Conservation (phyloP, 2,329 filamentous ascomycete genomes). For the Colletotrichum orchidophilum region DNA sequence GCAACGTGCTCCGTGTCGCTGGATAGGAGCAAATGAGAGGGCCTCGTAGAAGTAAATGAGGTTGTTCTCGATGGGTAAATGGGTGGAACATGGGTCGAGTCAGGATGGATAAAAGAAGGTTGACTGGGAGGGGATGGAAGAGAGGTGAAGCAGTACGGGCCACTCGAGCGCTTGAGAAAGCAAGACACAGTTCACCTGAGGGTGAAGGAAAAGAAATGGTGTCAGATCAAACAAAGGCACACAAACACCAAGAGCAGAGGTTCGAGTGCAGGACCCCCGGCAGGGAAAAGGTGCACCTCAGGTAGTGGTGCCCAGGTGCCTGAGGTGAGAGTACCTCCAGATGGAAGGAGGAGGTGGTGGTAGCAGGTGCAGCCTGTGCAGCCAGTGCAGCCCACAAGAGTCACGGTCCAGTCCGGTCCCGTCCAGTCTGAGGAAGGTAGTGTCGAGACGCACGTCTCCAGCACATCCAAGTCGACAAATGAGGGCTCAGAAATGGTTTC, state of each 20-base stretch:
- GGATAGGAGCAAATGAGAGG: constrained; percentile 23
- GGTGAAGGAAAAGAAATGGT: constrained; percentile 2
- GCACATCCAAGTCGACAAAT: constrained; percentile 19
- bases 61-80: constrained; percentile 20
- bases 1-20: constrained; percentile 29
- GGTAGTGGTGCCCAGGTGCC: background rate
- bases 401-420: constrained; percentile 30
- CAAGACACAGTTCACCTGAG: constrained; percentile 12
- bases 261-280: background rate
- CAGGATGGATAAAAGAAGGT: constrained; percentile 14
- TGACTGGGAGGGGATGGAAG: background rate
- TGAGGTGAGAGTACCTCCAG: background rate
- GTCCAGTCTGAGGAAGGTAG: constrained; percentile 24
- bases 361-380: background rate
- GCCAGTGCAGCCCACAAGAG: constrained; percentile 11
- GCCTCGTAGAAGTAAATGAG: constrained; percentile 22
- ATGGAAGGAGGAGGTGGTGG: background rate
- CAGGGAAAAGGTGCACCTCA: background rate
- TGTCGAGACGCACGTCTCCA: constrained; percentile 15
- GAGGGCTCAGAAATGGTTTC: constrained; percentile 23
- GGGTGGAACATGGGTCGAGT: constrained; percentile 24
- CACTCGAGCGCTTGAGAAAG: background rate
- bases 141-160: background rate
- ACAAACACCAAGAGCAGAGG: constrained; percentile 9
- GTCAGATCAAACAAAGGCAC: constrained; percentile 21